Conservation (phyloP, 1,139 yeast genomes). For the Geotrichum histeridarum region DNA sequence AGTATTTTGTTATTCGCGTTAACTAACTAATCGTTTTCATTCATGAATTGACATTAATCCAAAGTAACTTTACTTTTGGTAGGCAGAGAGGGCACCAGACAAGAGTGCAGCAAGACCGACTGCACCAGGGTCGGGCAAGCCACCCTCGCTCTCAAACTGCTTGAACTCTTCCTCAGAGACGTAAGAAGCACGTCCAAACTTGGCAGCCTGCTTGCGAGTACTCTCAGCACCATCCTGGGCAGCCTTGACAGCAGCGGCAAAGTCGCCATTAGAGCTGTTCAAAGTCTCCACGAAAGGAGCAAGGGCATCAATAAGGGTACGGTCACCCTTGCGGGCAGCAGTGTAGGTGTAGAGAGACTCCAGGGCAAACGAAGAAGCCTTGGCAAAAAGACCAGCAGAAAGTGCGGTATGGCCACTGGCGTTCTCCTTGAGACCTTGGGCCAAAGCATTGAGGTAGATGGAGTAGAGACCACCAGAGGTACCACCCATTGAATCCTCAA, state of each 20-base stretch:
- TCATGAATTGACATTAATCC: no score
- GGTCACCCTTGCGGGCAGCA: conserved; percentile 62
- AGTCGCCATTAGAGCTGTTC: conserved; percentile 41
- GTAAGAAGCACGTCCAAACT: conserved; percentile 90
- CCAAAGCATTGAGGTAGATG: conserved; percentile 67
- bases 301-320: conserved; percentile 52
- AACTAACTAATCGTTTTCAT: no score
- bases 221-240: conserved; percentile 72
- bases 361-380: conserved; percentile 49
- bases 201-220: conserved; percentile 71
- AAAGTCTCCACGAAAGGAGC: conserved; percentile 69
- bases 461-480: conserved; percentile 93
- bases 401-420: conserved; percentile 32
- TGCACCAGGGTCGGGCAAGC: conserved; percentile 93
- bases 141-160: conserved; percentile 40
- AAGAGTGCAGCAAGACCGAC: conserved; percentile 37
- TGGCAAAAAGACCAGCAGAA: conserved; percentile 39
- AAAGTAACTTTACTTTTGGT: conserved; percentile 8
- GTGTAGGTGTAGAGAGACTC: conserved; percentile 72
- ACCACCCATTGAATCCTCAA: conserved; percentile 92
- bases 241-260: conserved; percentile 57
- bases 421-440: conserved; percentile 43
- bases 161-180: conserved; percentile 58
- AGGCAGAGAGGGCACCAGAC: conserved; percentile 28
- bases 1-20: not conserved